Conservation (phyloP, 371 early-diverging fungal species). For the Zychaea mexicana region DNA sequence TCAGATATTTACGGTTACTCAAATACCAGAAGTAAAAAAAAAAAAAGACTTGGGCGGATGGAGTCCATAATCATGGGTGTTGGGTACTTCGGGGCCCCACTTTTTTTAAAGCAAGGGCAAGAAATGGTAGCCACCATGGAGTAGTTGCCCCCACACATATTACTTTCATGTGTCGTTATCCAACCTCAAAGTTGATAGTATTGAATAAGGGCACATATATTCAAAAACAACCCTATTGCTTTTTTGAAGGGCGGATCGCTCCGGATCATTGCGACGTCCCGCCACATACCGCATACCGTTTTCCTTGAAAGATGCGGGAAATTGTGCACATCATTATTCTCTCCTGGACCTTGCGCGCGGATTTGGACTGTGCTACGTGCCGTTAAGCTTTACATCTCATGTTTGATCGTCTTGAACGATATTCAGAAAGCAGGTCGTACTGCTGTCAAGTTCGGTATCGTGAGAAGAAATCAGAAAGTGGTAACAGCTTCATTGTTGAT, state of each 20-base stretch:
- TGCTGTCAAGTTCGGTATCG: no score
- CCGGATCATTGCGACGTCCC: not conserved
- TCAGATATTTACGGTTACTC: not conserved
- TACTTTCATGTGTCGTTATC: not conserved
- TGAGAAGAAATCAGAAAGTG: no score
- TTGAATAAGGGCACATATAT: no score
- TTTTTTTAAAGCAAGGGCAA: not conserved
- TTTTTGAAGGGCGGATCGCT: not conserved
- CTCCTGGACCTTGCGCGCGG: no score
- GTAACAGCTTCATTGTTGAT: no score
- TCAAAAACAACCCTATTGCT: no score
- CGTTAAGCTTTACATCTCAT: no score
- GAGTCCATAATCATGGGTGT: not conserved
- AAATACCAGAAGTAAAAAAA: not conserved
- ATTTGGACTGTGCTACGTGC: no score
- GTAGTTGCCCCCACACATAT: not conserved
- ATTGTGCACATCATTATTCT: no score
- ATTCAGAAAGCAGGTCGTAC: no score
- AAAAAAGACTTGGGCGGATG: no score
- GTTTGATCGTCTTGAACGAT: no score
- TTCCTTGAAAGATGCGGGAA: conserved; percentile 2
- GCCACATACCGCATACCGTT: conserved; percentile 5
- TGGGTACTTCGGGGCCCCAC: not conserved
- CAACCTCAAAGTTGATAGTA: not conserved
- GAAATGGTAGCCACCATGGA: not conserved